A percentile compares a stretch with the other conserved stretches of the same genome.
Conservation (phyloP, 139 green algal genomes). For the Trebouxia sp. region DNA sequence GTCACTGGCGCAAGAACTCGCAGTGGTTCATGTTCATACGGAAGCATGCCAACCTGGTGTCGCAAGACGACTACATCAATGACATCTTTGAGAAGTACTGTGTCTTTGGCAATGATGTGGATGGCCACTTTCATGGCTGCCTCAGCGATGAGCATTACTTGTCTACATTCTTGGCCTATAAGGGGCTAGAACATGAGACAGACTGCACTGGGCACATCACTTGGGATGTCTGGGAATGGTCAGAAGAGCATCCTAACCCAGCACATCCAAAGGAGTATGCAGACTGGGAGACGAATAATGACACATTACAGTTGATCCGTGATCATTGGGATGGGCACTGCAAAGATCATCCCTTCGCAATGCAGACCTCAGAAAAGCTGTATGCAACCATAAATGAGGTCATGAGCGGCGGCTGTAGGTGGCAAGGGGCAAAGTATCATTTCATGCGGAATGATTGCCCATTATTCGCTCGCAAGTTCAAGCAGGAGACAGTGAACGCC, state of each 20-base stretch:
- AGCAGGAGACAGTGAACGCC: constrained; percentile 8
- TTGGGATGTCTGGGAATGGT: constrained; percentile 25
- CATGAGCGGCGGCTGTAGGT: constrained; percentile 1
- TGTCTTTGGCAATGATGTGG: background rate
- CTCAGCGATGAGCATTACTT: constrained; percentile 28
- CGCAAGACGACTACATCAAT: constrained; percentile 20
- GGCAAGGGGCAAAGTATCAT: background rate
- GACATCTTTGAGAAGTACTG: constrained; percentile 25
- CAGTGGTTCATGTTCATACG: constrained; percentile 29
- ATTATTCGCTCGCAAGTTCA: constrained; percentile 21
- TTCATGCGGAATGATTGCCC: constrained; percentile 19
- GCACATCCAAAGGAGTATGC: constrained; percentile 25
- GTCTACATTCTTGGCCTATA: background rate
- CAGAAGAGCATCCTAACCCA: constrained; percentile 7
- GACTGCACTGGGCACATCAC: constrained; percentile 25
- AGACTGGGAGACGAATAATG: constrained; percentile 1
- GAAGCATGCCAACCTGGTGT: constrained; percentile 20
- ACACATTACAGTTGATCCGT: background rate
- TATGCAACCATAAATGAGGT: constrained; percentile 23
- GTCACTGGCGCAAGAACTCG: constrained; percentile 21
- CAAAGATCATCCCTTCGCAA: background rate
- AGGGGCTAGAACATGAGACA: constrained; percentile 27
- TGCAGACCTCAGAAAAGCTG: constrained; percentile 8
- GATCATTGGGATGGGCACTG: constrained; percentile 20
- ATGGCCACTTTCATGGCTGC: constrained; percentile 21